A percentile compares a stretch with the other conserved stretches of the same genome.
phyloP scores from a whole-genome alignment of 83 land plant genomes.

The Isoetes engelmannii region DNA sequence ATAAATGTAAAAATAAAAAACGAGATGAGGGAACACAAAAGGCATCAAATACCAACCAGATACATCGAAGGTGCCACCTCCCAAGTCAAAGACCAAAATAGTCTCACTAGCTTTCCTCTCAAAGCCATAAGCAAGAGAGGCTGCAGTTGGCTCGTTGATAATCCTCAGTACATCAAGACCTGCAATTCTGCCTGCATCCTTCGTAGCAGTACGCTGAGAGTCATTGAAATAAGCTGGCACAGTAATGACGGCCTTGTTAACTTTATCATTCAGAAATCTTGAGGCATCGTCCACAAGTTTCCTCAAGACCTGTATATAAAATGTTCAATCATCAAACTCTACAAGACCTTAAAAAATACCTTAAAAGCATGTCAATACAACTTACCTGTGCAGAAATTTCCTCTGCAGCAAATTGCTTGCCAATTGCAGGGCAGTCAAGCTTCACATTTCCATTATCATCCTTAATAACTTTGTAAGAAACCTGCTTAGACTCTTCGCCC shows the following conservation, averaged over 20 bases:
- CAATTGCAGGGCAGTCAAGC: conserved; percentile 35
- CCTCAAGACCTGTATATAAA: conserved; percentile 18
- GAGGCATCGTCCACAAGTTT: conserved; percentile 27
- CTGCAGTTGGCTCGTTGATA: conserved; percentile 34
- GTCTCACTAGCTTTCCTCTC: conserved; percentile 29
- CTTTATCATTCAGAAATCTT: conserved; percentile 21
- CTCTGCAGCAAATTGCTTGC: conserved; percentile 32
- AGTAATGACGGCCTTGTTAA: conserved; percentile 24
- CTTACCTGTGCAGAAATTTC: conserved; percentile 20
- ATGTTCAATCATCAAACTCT: no score
- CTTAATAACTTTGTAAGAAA: conserved; percentile 25
- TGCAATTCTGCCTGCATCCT: conserved; percentile 24
- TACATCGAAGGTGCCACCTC: conserved; percentile 33
- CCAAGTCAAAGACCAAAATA: conserved; percentile 30
- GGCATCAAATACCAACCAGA: conserved; percentile 16
- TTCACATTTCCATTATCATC: conserved; percentile 37
- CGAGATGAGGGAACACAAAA: not conserved
- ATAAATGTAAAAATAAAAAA: not conserved
- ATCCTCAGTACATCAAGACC: conserved; percentile 30
- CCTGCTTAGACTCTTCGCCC: conserved; percentile 30
- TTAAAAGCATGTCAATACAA: not conserved
- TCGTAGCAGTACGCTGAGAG: conserved; percentile 22
- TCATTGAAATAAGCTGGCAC: conserved; percentile 28
- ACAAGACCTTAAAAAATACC: no score
- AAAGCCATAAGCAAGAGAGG: conserved; percentile 29